Evolutionary conservation across 208 protist genomes (phyloP), one percentile per base, ranked within the genome.

Genomic region (Trypanosoma conorhini): DNA sequence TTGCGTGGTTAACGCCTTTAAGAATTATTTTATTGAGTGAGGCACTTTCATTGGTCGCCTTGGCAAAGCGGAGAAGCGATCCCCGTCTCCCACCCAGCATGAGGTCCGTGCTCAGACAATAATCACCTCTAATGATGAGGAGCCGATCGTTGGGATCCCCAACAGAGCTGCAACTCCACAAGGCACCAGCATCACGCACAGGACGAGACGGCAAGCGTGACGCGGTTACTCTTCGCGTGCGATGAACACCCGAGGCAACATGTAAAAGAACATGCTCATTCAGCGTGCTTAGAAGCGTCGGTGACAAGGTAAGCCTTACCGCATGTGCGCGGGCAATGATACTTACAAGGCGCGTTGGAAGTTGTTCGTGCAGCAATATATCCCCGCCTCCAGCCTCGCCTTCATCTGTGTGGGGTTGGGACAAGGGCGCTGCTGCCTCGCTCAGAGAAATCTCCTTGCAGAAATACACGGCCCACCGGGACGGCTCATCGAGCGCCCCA

Each of bases 1-100:
- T 69, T 46, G 81, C 81, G 63, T 83, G 72, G 67, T 83, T 83
- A 22, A 82, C 58, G 38, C 74, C 67, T 35, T 54, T 71, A 24
- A 86, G 61, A 13, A 67, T 80, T 48, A 86, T 38, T 10, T 59
- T 57, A 62, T 86, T 86, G 5, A 24, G 30, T 13, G 76, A 67
- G 24, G 40, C 52, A 26, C 35, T 64, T 30, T 68, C 52, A 42
- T 67, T 64, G 3, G 61, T 5, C 19, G 13, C 38, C 42, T 86
- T 86, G 28, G 33, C 4, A 67, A 86, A 86, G 13, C 55, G 68
- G 22, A 86, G 44, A 8, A 65, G 52, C 46, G 67, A 50, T 35
- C 80, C 80, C 24, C 56, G 40, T 21, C 30, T 62, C 9, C 80
- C 80, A 69, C 80, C 80, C 8, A 86, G 61, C 28, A 63, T 60